Evolutionary conservation across 2,329 filamentous ascomycete species (phyloP), one percentile per base, ranked within the genome.

Genomic region (Mycogone perniciosa): DNA sequence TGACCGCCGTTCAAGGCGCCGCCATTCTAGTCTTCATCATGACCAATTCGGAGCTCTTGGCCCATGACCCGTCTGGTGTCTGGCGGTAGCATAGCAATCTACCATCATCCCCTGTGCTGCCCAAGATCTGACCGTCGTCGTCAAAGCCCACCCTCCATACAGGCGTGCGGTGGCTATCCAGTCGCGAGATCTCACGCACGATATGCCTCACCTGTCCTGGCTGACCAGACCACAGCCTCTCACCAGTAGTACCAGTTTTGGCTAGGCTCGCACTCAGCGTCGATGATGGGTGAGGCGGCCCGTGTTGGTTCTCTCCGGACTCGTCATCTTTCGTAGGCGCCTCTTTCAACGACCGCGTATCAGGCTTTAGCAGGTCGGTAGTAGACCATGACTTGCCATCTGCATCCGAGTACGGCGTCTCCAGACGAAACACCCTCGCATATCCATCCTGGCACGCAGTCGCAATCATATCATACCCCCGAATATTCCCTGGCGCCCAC

Each of bases 361-460:
- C 63, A 11, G 66, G 64, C 39, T 68, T 73, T 35, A 70, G 57
- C 9, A 80, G 65, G 54, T 77, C 73, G 5, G 68, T 62, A 6
- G 67, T 65, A 5, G 75, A 71, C 78, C 75, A 82, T 5, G 70
- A 71, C 57, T 72, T 77, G 43, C 66, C 77, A 59, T 71, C 77
- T 54, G 67, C 72, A 54, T 62, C 70, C 56, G 60, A 65, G 54
- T 69, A 70, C 1, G 79, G 76, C 0, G 86, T 86, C 34, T 84
- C 81, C 13, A 95, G 67, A 60, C 92, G 84, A 63, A 95, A 96
- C n/a, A 99, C 86, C 38, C 92, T 80, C 38, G 96, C 83, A 59
- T 83, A 85, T 3, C 93, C 92, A 64, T 99, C 93, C 67, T 95
- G 95, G 64, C 89, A 93, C 2, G 90, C 92, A 5, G 91, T 95